Evolutionary conservation across 164 flowering plant species (phyloP).

Genomic region (Sedum album): DNA sequence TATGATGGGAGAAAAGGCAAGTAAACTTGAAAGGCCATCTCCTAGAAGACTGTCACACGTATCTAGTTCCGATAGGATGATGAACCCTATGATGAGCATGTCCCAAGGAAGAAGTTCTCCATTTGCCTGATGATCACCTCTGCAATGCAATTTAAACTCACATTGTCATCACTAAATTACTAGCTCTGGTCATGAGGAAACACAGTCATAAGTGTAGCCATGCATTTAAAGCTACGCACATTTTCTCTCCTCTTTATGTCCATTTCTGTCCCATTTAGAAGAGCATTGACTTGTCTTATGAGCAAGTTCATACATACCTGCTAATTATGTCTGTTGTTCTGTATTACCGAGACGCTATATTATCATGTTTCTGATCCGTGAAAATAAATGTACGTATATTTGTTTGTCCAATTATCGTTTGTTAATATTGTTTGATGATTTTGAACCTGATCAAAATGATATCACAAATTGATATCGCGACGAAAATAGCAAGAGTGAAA

Average conservation of each 20-base stretch:
- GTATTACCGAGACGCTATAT: not conserved
- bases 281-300: not conserved
- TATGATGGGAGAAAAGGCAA: constrained; percentile 29
- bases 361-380: not conserved
- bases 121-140: constrained; percentile 39
- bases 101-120: constrained; percentile 36
- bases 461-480: too few species aligned
- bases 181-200: not conserved
- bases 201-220: constrained; percentile 3
- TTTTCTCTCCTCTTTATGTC: not conserved
- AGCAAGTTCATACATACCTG: not conserved
- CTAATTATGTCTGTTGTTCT: not conserved
- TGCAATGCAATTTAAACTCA: not conserved
- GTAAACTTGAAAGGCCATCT: constrained; percentile 71
- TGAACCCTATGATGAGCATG: constrained; percentile 37
- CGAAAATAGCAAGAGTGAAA: not conserved
- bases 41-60: constrained; percentile 38
- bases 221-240: not conserved
- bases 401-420: not conserved
- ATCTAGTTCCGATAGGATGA: constrained; percentile 18
- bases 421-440: not conserved
- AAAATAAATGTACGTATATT: not conserved
- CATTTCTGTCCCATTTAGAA: not conserved
- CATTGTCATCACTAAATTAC: not conserved
- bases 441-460: too few species aligned